phyloP scores from a whole-genome alignment of 2,329 filamentous ascomycete species.

The Pyricularia sp. region DNA sequence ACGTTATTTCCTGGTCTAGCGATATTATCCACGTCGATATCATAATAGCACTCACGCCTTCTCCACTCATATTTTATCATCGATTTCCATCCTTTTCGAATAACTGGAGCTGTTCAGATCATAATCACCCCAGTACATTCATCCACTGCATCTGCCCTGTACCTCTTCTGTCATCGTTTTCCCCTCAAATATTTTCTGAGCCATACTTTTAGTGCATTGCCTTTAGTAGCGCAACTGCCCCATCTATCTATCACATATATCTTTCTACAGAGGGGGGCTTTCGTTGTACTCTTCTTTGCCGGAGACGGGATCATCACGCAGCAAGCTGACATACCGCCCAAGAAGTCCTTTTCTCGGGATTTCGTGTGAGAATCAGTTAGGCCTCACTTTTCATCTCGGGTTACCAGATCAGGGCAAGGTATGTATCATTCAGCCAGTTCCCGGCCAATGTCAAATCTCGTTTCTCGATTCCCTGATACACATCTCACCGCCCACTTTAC shows the following conservation, averaged over 20 bases:
- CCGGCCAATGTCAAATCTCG: not conserved
- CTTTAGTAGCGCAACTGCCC: too few species aligned
- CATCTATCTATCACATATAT: not conserved
- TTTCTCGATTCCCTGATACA: not conserved
- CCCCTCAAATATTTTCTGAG: too few species aligned
- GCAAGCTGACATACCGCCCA: not conserved
- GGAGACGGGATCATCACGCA: not conserved
- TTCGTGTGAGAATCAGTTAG: not conserved
- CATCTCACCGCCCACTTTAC: not conserved
- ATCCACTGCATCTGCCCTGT: too few species aligned
- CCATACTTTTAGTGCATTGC: too few species aligned
- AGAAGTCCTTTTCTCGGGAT: not conserved
- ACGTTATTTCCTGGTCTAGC: not conserved
- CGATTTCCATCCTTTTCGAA: too few species aligned
- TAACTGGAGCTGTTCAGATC: too few species aligned
- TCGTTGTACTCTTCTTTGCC: too few species aligned
- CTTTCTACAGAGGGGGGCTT: not conserved
- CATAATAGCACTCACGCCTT: not conserved
- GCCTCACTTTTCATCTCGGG: not conserved
- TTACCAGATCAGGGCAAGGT: not conserved
- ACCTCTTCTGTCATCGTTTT: too few species aligned
- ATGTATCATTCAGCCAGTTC: not conserved
- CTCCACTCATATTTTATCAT: too few species aligned
- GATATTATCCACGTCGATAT: not conserved
- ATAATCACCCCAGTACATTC: too few species aligned